Evolutionary conservation across 225 moss, liverwort and hornwort genomes (phyloP), one percentile per base, ranked within the genome.

Genomic region (Pleurozium schreberi): DNA sequence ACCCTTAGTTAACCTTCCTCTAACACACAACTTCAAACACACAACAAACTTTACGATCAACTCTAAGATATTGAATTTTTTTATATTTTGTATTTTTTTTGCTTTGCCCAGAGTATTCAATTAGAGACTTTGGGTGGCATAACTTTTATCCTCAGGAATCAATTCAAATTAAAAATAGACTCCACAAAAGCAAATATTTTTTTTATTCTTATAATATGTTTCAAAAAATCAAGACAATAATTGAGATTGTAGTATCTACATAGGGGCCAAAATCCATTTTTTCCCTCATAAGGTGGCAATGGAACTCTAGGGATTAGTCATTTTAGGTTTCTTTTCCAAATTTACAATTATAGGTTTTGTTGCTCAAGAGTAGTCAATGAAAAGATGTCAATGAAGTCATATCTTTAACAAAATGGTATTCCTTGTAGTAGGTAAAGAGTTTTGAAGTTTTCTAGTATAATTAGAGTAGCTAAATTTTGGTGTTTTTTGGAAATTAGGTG

Each of bases 391-490:
- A 73, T 10, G 10, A 73, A 73, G 14, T 28, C 6, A 28, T 43
- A 28, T 17, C 45, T 73, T 45, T 73, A 28, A 73, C 1, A 73
- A 73, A 73, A 1, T 45, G 6, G 5, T 45, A 8, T 28, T 28
- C 30, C 8, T 45, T 45, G 13, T 73, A 0, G 17, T 28, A 45
- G 26, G 2, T 18, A 18, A 45, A 3, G 28, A 17, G 17, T 17
- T 73, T 10, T 17, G 2, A 73, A 73, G 6, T 45, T 28, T 45
- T 45, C 0, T 23, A 17, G 1, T 27, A 45, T 71, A 25, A 5
- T 27, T 43, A 2, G 17, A 43, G 10, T 16, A 9, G 16, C 2
- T 16, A 15, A 43, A 42, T 42, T 27, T 0, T 0, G 3, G 3
- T 16, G 4, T 0, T 45, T 43, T 73, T 45, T 47, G 6, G n/a